Evolutionary conservation across 345 rosid genomes (phyloP).

Genomic region (Reutealis trisperma): DNA sequence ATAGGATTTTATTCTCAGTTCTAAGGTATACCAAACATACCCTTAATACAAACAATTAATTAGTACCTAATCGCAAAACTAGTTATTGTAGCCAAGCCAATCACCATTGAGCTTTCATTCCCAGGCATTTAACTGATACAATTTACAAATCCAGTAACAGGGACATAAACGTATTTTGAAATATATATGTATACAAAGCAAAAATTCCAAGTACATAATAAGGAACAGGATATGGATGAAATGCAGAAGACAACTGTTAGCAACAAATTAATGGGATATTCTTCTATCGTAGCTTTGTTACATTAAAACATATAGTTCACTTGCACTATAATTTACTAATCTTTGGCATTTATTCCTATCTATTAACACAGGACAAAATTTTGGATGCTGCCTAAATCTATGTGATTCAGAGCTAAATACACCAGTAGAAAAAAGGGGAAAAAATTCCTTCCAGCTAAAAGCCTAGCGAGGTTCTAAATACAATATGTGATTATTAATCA

Average conservation of each 20-base stretch:
- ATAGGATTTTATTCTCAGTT: too few relatives aligned
- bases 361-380: conserved; percentile 15
- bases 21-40: too few relatives aligned
- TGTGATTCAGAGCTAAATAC: conserved; percentile 12
- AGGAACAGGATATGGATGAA: too few relatives aligned
- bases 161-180: too few relatives aligned
- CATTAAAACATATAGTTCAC: background rate
- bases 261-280: background rate
- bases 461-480: conserved; percentile 19
- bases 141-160: background rate
- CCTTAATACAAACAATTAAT: too few relatives aligned
- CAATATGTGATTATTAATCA: conserved; percentile 17
- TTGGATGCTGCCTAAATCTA: conserved; percentile 10
- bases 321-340: background rate
- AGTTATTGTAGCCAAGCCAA: too few relatives aligned
- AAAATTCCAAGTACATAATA: background rate
- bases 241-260: background rate
- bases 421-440: background rate
- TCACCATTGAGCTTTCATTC: too few relatives aligned
- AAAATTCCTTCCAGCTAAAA: conserved; percentile 13
- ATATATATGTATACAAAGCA: background rate
- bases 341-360: conserved; percentile 16
- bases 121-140: background rate
- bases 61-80: too few relatives aligned
- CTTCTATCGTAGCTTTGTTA: background rate